Conservation (phyloP, 106 monocot species). For the Dendrobium huoshanense region DNA sequence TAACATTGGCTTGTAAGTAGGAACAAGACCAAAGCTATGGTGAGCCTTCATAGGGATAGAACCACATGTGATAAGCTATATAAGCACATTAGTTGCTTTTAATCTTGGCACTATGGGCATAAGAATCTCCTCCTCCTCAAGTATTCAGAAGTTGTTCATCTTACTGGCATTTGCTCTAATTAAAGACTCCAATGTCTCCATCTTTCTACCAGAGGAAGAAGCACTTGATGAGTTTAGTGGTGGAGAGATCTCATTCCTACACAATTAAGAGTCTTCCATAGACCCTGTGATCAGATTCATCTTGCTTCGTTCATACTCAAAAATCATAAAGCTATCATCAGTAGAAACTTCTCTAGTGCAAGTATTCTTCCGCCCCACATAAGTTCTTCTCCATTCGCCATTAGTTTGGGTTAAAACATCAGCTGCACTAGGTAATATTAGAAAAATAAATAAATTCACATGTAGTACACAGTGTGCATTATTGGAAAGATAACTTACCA, state of each 20-base stretch:
- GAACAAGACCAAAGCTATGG: constrained; percentile 35
- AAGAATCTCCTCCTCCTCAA: constrained; percentile 40
- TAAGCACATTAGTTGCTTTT: constrained; percentile 43
- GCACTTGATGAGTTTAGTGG: constrained; percentile 13
- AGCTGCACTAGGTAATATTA: background rate
- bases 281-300: background rate
- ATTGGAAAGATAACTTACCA: too few species aligned
- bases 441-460: too few species aligned
- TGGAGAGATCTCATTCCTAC: constrained; percentile 23
- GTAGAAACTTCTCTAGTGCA: constrained; percentile 28
- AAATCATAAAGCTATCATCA: constrained; percentile 20
- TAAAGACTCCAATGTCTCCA: constrained; percentile 60
- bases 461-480: too few species aligned
- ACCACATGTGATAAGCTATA: constrained; percentile 70
- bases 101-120: constrained; percentile 26
- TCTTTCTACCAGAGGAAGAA: constrained; percentile 32
- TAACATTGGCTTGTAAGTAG: constrained; percentile 38
- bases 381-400: constrained; percentile 5
- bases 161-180: constrained; percentile 37
- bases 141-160: constrained; percentile 32
- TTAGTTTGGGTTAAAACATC: constrained; percentile 67
- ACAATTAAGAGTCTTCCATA: constrained; percentile 5
- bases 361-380: background rate
- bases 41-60: constrained; percentile 60
- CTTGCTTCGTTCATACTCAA: constrained; percentile 4